A percentile compares a stretch with the other conserved stretches of the same genome.
Conservation (phyloP, 805 yeast genomes). For the Candida maris region DNA sequence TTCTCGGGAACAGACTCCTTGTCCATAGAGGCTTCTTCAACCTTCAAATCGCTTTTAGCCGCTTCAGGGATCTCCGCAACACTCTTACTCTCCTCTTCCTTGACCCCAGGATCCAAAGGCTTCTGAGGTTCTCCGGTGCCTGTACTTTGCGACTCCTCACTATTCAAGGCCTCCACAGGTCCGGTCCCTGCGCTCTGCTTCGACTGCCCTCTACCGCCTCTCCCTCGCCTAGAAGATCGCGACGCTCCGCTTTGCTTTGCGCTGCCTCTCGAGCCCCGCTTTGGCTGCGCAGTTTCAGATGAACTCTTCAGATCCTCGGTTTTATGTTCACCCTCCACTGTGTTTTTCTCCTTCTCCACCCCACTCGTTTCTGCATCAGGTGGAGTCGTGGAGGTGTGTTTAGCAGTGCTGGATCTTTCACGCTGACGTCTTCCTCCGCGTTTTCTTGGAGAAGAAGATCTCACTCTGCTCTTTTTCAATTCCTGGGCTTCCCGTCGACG, state of each 20-base stretch:
- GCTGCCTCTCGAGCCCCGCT: neutral
- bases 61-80: neutral
- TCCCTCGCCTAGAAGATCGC: neutral
- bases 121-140: neutral
- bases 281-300: neutral
- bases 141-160: no score
- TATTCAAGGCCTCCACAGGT: neutral
- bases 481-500: conserved; percentile 1
- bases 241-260: neutral
- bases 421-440: neutral
- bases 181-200: neutral
- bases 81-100: neutral
- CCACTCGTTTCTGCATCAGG: neutral
- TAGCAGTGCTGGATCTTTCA: neutral
- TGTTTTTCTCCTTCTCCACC: neutral
- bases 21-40: neutral
- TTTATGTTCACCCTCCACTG: neutral
- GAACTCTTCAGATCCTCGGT: neutral
- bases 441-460: conserved; percentile 3
- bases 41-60: neutral
- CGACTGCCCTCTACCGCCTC: neutral
- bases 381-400: neutral
- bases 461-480: neutral
- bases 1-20: no score
- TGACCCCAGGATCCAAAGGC: neutral